Evolutionary conservation across 192 early-diverging fungal genomes (phyloP).

Genomic region (Entophlyctis helioformis): DNA sequence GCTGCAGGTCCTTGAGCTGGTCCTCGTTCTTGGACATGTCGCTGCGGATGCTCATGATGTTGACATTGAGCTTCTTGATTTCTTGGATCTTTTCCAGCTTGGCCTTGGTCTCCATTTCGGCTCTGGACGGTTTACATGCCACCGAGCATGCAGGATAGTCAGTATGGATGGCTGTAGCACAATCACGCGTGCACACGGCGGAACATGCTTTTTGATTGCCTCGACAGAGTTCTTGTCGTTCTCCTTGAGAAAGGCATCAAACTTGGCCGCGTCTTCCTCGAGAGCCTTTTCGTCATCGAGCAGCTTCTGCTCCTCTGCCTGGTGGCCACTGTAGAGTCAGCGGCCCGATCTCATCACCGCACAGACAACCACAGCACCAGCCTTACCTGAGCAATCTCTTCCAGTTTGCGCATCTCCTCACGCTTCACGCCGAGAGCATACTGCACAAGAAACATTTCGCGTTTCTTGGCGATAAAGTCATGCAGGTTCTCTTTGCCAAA

Average conservation of each 20-base stretch:
- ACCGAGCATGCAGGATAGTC: no score
- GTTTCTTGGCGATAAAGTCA: conserved; percentile 45
- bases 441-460: conserved; percentile 50
- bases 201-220: conserved; percentile 32
- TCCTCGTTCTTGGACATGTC: conserved; percentile 55
- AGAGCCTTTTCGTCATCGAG: conserved; percentile 47
- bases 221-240: conserved; percentile 52
- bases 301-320: conserved; percentile 47
- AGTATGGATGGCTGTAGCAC: no score
- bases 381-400: conserved; percentile 39
- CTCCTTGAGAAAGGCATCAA: conserved; percentile 48
- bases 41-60: conserved; percentile 42
- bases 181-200: no score
- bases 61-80: conserved; percentile 45
- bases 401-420: conserved; percentile 46
- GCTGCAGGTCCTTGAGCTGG: conserved; percentile 44
- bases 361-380: background rate
- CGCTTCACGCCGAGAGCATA: conserved; percentile 46
- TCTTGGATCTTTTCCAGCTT: conserved; percentile 50
- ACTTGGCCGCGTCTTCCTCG: conserved; percentile 49
- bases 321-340: background rate
- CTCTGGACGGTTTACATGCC: conserved; percentile 12
- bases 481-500: conserved; percentile 45
- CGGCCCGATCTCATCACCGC: background rate
- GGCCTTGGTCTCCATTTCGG: conserved; percentile 48